phyloP scores from a whole-genome alignment of 108 stramenopile genomes.

The Mayamaea pseudoterrestris region DNA sequence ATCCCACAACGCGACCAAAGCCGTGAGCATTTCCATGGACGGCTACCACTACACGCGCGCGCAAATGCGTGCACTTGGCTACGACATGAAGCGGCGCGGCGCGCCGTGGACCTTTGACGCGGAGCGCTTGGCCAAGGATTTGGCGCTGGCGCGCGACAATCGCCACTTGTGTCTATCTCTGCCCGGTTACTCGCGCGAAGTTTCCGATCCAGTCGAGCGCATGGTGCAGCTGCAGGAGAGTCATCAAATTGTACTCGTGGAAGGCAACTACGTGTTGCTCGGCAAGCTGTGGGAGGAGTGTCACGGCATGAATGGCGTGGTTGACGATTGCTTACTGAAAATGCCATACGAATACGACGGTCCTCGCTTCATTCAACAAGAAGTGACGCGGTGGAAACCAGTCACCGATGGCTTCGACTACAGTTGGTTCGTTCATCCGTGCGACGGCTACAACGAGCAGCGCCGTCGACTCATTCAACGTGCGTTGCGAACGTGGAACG shows the following conservation, averaged over 20 bases:
- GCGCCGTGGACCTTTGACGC: constrained; percentile 67
- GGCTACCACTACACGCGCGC: constrained; percentile 52
- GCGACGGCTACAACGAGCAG: constrained; percentile 2
- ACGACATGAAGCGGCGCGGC: constrained; percentile 25
- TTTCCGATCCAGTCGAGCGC: constrained; percentile 41
- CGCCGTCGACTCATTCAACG: constrained; percentile 28
- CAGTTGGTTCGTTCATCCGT: no score
- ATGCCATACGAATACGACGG: no score
- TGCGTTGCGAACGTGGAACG: constrained; percentile 38
- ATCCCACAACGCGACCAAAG: constrained; percentile 1
- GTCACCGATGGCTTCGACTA: no score
- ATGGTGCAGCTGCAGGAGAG: constrained; percentile 16
- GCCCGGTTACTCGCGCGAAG: constrained; percentile 37
- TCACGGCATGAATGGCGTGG: neutral
- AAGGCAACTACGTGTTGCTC: constrained; percentile 50
- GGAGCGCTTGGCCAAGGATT: constrained; percentile 20
- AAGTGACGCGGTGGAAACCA: no score
- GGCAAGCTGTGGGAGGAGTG: neutral
- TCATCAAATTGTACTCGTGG: constrained; percentile 45
- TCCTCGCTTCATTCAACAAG: no score
- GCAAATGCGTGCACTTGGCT: constrained; percentile 19
- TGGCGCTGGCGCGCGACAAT: constrained; percentile 15
- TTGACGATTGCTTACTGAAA: neutral
- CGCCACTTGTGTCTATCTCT: no score
- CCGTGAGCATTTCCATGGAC: constrained; percentile 60